Percentiles rank a stretch among this genome's conserved stretches.
These are phyloP conservation scores for Fusarium sp. DNA, from an alignment of 2,329 filamentous ascomycete genomes.

Conservation along the genomic window DNA sequence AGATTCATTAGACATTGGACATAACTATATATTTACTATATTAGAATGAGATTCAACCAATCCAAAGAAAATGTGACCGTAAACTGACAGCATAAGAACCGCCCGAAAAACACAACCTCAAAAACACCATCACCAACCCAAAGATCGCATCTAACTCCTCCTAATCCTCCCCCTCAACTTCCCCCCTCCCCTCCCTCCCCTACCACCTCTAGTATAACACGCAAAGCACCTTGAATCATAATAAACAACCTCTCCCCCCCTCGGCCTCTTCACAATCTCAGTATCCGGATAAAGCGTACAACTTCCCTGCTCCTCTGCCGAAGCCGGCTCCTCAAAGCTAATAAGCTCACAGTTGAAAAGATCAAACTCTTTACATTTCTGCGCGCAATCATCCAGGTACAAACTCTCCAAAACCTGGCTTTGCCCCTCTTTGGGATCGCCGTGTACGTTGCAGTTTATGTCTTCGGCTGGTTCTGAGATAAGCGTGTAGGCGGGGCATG, in stretches of 20 bases:
- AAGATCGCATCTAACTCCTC: neutral
- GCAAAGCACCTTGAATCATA: slow-evolving; percentile 6
- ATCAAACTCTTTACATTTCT: neutral
- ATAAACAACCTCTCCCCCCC: neutral
- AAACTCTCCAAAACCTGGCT: neutral
- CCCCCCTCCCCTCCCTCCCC: neutral
- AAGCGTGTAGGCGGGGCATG: neutral
- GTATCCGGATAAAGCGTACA: slow-evolving; percentile 5
- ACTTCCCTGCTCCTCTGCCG: neutral
- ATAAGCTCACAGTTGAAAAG: neutral
- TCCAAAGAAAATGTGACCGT: fast-evolving
- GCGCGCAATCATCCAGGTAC: neutral
- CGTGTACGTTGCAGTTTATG: neutral
- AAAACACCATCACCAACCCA: too few relatives aligned
- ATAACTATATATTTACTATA: neutral
- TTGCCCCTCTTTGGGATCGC: neutral
- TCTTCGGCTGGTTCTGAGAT: neutral
- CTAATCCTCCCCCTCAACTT: neutral
- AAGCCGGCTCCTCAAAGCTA: neutral
- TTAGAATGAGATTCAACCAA: neutral
- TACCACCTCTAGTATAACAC: neutral
- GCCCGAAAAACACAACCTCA: neutral
- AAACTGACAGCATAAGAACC: fast-evolving
- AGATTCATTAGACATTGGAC: neutral
- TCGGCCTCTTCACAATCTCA: neutral